Evolutionary conservation across 116 monocot species (phyloP), one percentile per base, ranked within the genome.

Genomic region (Papilionanthe hybrid): DNA sequence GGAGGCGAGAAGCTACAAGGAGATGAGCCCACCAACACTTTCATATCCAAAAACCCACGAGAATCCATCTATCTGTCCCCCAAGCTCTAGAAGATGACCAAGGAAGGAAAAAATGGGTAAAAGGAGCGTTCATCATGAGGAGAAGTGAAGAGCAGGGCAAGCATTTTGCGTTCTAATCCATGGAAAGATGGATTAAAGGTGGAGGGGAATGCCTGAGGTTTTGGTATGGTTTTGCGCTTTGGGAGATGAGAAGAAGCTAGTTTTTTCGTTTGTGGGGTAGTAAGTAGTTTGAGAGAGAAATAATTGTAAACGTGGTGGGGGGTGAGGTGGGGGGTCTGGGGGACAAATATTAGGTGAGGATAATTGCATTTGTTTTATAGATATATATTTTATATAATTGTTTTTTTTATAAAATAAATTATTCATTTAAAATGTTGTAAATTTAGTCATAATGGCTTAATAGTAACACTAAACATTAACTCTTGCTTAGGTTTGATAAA

Each of bases 41-140:
- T 65, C 65, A 76, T 29, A 44, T 48, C 66, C 29, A 81, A 19
- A 28, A 49, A 41, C 68, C 69, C 77, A 27, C 18, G 48, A 20
- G 76, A 71, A 23, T 82, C 82, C 82, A 82, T 82, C 7, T 82
- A 58, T 68, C 77, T 28, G 20, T 20, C 69, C 29, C 17, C 29
- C n/a, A 50, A 68, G 53, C 23, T 25, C 68, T 69, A 22, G 0
- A 49, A 25, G 56, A 4, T 9, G 55, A 10, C 37, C 45, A 44
- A 45, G 22, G 37, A 20, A 32, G 56, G 42, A 42, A 22, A 32
- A 37, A 55, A 80, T 55, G 57, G 5, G 75, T 47, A 27, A 17
- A 58, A 57, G 13, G n/a, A 53, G 19, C 0, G 15, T 25, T 55
- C 55, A 80, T 29, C 19, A 32, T 69, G 27, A 1, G 80, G 29